Evolutionary conservation across 2,329 filamentous ascomycete species (phyloP).

Genomic region (Sporothrix pseudoabietina): DNA sequence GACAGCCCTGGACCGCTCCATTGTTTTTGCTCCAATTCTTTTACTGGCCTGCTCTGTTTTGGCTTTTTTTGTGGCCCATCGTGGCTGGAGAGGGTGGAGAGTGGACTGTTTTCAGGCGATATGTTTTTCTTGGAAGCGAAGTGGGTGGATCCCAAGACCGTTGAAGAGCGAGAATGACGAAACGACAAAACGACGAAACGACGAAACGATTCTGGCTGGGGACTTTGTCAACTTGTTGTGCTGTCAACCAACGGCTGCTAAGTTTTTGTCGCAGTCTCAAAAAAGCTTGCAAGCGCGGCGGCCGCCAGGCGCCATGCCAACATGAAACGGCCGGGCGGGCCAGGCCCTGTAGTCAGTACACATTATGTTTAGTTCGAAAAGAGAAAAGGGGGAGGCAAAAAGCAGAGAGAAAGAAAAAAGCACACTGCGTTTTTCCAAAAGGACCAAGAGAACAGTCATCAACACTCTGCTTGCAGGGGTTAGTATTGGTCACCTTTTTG

Average conservation of each 20-base stretch:
- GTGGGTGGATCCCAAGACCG: neutral
- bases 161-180: neutral
- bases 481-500: neutral
- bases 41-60: neutral
- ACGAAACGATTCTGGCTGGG: neutral
- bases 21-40: neutral
- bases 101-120: neutral
- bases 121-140: neutral
- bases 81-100: conserved; percentile 1
- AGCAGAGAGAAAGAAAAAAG: neutral
- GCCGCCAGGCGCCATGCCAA: neutral
- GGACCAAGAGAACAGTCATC: neutral
- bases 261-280: neutral
- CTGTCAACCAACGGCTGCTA: conserved; percentile 1
- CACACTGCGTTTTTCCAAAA: neutral
- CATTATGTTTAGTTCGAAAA: neutral
- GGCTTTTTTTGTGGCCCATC: neutral
- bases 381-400: neutral
- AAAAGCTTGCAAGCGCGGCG: neutral
- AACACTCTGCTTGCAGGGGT: neutral
- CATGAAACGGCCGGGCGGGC: conserved; percentile 15
- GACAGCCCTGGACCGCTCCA: neutral
- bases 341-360: neutral
- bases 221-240: neutral
- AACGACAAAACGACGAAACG: too few species aligned